These are phyloP conservation scores for Cucurbitaria berberidis DNA, from an alignment of 2,329 filamentous ascomycete species.

Conservation along the genomic window DNA sequence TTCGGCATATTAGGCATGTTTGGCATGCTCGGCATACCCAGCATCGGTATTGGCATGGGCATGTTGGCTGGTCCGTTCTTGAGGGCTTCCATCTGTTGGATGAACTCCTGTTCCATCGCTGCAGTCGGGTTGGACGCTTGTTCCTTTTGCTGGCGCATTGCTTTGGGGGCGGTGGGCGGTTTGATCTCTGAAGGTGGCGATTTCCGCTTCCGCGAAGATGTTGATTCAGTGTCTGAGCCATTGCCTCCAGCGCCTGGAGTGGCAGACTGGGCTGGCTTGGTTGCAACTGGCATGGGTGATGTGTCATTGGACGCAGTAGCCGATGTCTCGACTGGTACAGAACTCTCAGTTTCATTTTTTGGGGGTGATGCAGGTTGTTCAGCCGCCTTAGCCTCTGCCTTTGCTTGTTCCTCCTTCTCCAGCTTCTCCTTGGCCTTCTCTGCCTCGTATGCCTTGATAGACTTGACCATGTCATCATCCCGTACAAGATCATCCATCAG, in stretches of 20 bases:
- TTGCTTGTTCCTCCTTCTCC: conserved; percentile 50
- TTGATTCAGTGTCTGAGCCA: conserved; percentile 43
- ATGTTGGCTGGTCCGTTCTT: conserved; percentile 48
- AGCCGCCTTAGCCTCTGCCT: conserved; percentile 41
- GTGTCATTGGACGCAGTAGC: conserved; percentile 27
- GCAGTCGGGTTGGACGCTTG: conserved; percentile 61
- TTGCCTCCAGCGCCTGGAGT: conserved; percentile 43
- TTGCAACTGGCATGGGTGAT: conserved; percentile 31
- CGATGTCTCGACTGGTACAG: conserved; percentile 19
- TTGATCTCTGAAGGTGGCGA: conserved; percentile 71
- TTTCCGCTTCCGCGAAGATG: conserved; percentile 74
- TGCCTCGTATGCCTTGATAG: conserved; percentile 76
- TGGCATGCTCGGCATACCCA: conserved; percentile 36
- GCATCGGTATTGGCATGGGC: conserved; percentile 22
- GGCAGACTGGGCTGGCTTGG: conserved; percentile 34
- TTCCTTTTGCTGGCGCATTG: conserved; percentile 50
- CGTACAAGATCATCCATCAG: conserved; percentile 81
- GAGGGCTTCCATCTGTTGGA: conserved; percentile 55
- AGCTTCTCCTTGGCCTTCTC: conserved; percentile 57
- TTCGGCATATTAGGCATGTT: conserved; percentile 44
- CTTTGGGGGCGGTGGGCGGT: conserved; percentile 54
- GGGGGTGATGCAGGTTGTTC: conserved; percentile 33
- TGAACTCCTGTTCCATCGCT: conserved; percentile 49
- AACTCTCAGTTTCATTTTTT: conserved; percentile 35
- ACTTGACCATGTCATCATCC: conserved; percentile 78